These are phyloP conservation scores for Trichoderma simmonsii DNA, from an alignment of 2,329 filamentous ascomycete species.

Conservation along the genomic window DNA sequence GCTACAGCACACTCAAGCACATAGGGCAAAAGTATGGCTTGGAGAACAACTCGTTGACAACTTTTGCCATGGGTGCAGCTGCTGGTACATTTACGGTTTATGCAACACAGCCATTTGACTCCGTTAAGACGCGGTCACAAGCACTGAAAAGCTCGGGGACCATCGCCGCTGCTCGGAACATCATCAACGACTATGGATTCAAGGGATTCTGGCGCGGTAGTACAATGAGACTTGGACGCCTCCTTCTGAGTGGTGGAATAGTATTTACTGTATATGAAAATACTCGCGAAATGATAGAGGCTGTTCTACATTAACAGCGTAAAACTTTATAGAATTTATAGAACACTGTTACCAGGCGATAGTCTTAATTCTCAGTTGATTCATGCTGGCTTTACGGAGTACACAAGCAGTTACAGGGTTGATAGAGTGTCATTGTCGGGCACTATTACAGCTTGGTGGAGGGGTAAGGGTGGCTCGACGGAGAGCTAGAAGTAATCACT, in stretches of 20 bases:
- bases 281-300: background rate
- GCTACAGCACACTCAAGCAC: background rate
- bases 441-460: too few relatives aligned
- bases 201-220: background rate
- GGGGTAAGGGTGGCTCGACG: too few relatives aligned
- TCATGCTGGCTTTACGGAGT: too few relatives aligned
- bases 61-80: background rate
- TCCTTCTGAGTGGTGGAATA: background rate
- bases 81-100: background rate
- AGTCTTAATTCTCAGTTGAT: too few relatives aligned
- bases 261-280: background rate
- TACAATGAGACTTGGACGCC: background rate
- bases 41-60: background rate
- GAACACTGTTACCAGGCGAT: too few relatives aligned
- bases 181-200: background rate
- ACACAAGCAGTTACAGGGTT: too few relatives aligned
- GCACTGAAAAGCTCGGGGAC: background rate
- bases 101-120: background rate
- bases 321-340: conserved; percentile 26
- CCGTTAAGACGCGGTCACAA: background rate
- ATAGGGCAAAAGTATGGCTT: background rate
- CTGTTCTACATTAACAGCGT: conserved; percentile 32
- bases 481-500: background rate
- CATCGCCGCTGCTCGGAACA: background rate
- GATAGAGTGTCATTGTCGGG: too few relatives aligned